A percentile compares a stretch with the other conserved stretches of the same genome.
Conservation (phyloP, 768 basidiomycete species). For the Trametes cubensis region DNA sequence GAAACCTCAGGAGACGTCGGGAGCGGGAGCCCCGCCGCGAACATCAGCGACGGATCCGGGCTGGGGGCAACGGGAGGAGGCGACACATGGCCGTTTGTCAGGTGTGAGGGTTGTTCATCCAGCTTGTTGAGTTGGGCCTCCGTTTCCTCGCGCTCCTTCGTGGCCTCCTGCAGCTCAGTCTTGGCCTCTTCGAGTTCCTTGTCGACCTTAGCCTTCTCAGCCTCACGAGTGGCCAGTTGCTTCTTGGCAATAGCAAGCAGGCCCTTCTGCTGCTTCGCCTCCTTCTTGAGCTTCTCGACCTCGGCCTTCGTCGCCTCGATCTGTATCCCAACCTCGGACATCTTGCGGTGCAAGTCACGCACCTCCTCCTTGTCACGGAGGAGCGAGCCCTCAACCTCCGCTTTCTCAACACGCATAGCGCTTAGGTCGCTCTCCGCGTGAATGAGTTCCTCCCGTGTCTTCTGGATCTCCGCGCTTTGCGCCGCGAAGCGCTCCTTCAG, state of each 20-base stretch:
- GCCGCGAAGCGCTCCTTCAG: slow-evolving; percentile 68
- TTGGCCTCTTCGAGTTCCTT: slow-evolving; percentile 73
- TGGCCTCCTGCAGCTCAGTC: slow-evolving; percentile 52
- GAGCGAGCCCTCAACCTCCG: slow-evolving; percentile 84
- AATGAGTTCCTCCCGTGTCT: slow-evolving; percentile 77
- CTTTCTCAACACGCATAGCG: slow-evolving; percentile 84
- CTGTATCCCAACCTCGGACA: slow-evolving; percentile 79
- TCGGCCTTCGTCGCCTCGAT: slow-evolving; percentile 69
- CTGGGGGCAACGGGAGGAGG: slow-evolving; percentile 26
- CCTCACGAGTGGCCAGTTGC: slow-evolving; percentile 84
- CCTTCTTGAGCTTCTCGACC: slow-evolving; percentile 88
- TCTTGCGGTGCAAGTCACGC: slow-evolving; percentile 78
- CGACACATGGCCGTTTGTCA: slow-evolving; percentile 28
- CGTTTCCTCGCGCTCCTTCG: slow-evolving; percentile 56
- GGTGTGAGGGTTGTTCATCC: slow-evolving; percentile 21
- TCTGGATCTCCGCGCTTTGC: slow-evolving; percentile 75
- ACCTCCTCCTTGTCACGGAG: slow-evolving; percentile 95
- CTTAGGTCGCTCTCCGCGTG: slow-evolving; percentile 90
- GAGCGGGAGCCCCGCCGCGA: slow-evolving; percentile 67
- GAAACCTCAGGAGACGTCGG: slow-evolving; percentile 41
- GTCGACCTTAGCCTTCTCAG: slow-evolving; percentile 67
- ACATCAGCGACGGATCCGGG: slow-evolving; percentile 30
- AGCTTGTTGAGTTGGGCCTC: slow-evolving; percentile 53
- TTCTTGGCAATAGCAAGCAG: slow-evolving; percentile 93
- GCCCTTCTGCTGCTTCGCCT: slow-evolving; percentile 95